Evolutionary conservation across 805 yeast genomes (phyloP), one percentile per base, ranked within the genome.

Genomic region (Spencermartinsiella europaea): DNA sequence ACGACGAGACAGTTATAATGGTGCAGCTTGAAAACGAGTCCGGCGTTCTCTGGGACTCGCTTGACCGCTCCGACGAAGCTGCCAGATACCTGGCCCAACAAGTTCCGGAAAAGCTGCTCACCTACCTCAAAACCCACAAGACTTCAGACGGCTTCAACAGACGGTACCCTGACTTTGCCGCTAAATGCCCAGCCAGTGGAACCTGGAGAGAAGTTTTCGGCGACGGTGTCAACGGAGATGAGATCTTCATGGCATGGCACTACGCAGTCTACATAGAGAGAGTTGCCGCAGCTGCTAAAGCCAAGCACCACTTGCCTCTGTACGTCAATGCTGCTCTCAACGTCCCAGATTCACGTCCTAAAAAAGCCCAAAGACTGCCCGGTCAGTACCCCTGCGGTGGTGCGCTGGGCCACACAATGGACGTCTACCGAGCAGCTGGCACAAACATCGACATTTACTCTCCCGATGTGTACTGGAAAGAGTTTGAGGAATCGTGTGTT

Each of bases 331-430:
- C 43, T 4, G 45, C 49, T 27, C 41, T 47, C 21, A 42, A 47
- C 36, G 40, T 21, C 12, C 40, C 44, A 7, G 45, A 21, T 14
- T 42, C 52, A 2, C 15, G 36, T 4, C 43, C 38, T 7, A 21
- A 31, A 8, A 40, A 38, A 5, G 40, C 34, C 22, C 39, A 51
- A 34, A 31, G 34, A 20, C 38, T 34, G 7, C 54, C 55, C 1
- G 53, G 53, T 7, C 41, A 50, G 16, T 52, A 52, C 40, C 55
- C 55, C 3, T 40, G 52, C 34, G 55, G 55, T 12, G 55, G 55
- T 3, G 51, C 40, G 4, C 38, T 46, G 15, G 28, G 50, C 16
- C 46, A 47, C 33, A 34, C 40, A 27, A n/a, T 52, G 39, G 55
- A 52, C 41, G 38, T 52, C 16, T 52, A 47, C 34, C 33, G 38